These are phyloP conservation scores for Aspergillus kassunensis DNA, from an alignment of 495 filamentous ascomycete species.

Conservation along the genomic window DNA sequence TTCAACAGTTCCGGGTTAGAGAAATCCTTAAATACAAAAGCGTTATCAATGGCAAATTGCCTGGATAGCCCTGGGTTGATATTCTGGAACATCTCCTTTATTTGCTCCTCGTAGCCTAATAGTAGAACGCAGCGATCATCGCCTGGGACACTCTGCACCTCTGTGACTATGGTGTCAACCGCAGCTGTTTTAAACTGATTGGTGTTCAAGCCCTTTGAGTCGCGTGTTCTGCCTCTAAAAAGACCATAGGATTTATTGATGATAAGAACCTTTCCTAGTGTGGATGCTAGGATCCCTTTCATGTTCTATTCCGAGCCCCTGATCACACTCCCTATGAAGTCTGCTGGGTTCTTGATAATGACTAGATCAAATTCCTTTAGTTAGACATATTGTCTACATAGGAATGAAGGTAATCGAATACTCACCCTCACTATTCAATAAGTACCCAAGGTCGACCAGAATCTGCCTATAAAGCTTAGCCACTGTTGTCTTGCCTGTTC, in stretches of 20 bases:
- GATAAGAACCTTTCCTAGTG: constrained; percentile 68
- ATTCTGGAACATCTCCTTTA: constrained; percentile 74
- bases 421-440: constrained; percentile 61
- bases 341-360: constrained; percentile 65
- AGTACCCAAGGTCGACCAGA: constrained; percentile 54
- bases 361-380: constrained; percentile 30
- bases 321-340: constrained; percentile 62
- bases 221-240: constrained; percentile 25
- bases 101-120: constrained; percentile 70
- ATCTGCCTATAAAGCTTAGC: constrained; percentile 70
- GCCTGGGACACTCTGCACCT: constrained; percentile 71
- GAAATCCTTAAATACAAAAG: constrained; percentile 72
- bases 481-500: constrained; percentile 74
- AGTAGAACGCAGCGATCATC: constrained; percentile 77
- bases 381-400: background rate
- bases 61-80: constrained; percentile 71
- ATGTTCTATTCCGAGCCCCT: constrained; percentile 68
- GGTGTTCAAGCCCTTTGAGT: constrained; percentile 15
- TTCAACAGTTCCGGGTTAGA: constrained; percentile 53
- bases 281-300: constrained; percentile 63
- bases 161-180: constrained; percentile 76
- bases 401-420: background rate
- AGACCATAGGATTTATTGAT: constrained; percentile 74
- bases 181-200: constrained; percentile 64
- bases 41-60: constrained; percentile 61